A percentile compares a stretch with the other conserved stretches of the same genome.
phyloP scores from a whole-genome alignment of 345 rosid genomes.

The Pistacia integerrima region DNA sequence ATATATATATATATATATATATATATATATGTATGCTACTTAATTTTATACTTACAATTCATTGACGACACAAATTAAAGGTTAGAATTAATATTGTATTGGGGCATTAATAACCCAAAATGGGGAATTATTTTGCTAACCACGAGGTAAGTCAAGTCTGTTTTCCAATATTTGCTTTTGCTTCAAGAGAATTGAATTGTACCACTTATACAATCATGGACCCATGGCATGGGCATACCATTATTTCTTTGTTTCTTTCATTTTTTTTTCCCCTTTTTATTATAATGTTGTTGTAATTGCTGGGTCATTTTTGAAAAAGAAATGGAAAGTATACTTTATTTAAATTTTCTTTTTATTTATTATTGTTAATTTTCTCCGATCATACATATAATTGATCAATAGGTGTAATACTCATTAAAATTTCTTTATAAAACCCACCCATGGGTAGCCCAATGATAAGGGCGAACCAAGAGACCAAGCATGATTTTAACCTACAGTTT shows the following conservation, averaged over 20 bases:
- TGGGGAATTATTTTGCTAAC: slow-evolving; percentile 26
- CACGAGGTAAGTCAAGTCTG: not conserved
- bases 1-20: not conserved
- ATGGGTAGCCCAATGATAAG: too few species aligned
- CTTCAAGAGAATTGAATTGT: not conserved
- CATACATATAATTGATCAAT: not conserved
- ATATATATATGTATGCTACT: not conserved
- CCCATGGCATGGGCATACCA: not conserved
- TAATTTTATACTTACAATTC: slow-evolving; percentile 16
- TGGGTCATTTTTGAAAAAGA: slow-evolving; percentile 20
- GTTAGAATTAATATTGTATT: not conserved
- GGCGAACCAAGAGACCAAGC: too few species aligned
- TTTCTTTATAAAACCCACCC: too few species aligned
- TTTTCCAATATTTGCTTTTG: slow-evolving; percentile 13
- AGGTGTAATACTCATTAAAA: too few species aligned
- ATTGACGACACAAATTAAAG: slow-evolving; percentile 20
- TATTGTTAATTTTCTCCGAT: not conserved
- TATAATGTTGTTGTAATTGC: not conserved
- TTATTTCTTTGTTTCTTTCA: not conserved
- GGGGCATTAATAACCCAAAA: slow-evolving; percentile 18
- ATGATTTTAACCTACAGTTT: too few species aligned
- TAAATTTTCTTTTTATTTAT: not conserved
- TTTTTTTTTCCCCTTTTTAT: not conserved
- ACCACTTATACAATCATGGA: slow-evolving; percentile 3
- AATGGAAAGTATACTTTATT: not conserved